Percentiles rank a stretch among this genome's conserved stretches.
Evolutionary conservation across 495 filamentous ascomycete species (phyloP).

Genomic region (Podospora anserina): DNA sequence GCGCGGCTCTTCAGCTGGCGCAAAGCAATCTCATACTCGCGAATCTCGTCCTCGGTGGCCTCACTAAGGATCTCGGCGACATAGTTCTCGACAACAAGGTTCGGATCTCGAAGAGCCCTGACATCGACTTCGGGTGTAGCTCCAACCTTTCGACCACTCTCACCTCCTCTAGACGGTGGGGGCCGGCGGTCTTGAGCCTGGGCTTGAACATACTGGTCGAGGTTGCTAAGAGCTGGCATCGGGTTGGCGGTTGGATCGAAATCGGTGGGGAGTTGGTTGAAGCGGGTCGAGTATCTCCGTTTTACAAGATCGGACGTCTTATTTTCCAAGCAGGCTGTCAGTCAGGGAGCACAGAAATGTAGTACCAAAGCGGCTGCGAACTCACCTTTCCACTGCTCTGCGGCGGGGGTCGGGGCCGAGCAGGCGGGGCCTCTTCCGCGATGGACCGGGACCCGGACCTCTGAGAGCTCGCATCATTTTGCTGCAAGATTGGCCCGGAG

Average conservation of each 20-base stretch:
- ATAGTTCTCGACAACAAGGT: slow-evolving; percentile 72
- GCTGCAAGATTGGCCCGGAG: slow-evolving; percentile 55
- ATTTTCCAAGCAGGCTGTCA: slow-evolving; percentile 10
- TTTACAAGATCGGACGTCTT: slow-evolving; percentile 92
- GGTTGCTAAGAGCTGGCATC: slow-evolving; percentile 59
- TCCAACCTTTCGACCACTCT: slow-evolving; percentile 30
- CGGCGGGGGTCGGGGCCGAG: slow-evolving; percentile 43
- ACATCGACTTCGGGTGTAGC: slow-evolving; percentile 57
- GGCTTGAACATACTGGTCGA: slow-evolving; percentile 52
- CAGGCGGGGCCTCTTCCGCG: slow-evolving; percentile 30
- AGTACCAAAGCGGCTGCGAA: neutral
- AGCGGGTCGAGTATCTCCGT: slow-evolving; percentile 85
- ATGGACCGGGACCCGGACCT: slow-evolving; percentile 35
- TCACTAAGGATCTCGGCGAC: slow-evolving; percentile 78
- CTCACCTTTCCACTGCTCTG: slow-evolving; percentile 42
- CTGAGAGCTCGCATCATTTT: slow-evolving; percentile 35
- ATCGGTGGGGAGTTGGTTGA: slow-evolving; percentile 68
- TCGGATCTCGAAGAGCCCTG: slow-evolving; percentile 74
- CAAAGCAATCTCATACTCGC: slow-evolving; percentile 71
- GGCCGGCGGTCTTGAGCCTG: slow-evolving; percentile 45
- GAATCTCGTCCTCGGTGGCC: slow-evolving; percentile 91
- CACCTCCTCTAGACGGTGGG: slow-evolving; percentile 48
- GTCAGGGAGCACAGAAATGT: neutral
- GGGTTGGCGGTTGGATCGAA: slow-evolving; percentile 63
- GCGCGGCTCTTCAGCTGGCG: slow-evolving; percentile 77